Base-by-base conservation (phyloP, 2,329 filamentous ascomycete genomes). In the Calonectria honghensis region DNA sequence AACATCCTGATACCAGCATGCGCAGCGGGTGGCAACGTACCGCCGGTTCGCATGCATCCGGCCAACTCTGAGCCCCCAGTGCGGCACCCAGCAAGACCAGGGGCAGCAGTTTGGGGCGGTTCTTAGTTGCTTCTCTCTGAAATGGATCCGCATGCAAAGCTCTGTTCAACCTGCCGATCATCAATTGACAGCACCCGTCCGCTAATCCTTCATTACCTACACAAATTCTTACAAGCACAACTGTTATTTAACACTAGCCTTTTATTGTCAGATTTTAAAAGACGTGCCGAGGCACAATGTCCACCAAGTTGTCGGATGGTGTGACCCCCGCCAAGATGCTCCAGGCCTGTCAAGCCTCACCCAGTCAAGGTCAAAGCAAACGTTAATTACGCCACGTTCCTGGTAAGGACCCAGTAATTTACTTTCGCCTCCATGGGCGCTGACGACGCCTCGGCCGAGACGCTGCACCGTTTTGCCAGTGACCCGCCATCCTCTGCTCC, bases 391-490 rank as follows among this genome's bases (percentile, higher is more conserved):
- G 68, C 73, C 65, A 75, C 52, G 64, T 68, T 63, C 72, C 67
- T 54, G 73, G 64, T 54, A 64, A 64, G 57, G 65, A 59, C 66
- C 63, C 72, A 75, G 70, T 75, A 78, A 77, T 78, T 64, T 54
- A 52, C 73, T 71, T 73, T 59, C 63, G 64, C 70, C 66, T 74
- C 67, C 72, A 73, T 77, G 73, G 59, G 65, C 73, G 79, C 79
- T 79, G 79, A 81, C 79, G 79, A 77, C 78, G 71, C 74, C 70
- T 80, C 76, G 75, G 73, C 78, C 75, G 75, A 77, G 74, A 71
- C 41, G 54, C 41, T 65, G 31, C 50, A 61, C 39, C 39, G 50
- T 67, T 54, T 50, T 76, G 75, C 79, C 76, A 77, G 68, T 75
- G 69, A 78, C 76, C 79, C 77, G 75, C 68, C 66, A 31, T 57